Evolutionary conservation across 2,329 filamentous ascomycete genomes (phyloP), one percentile per base, ranked within the genome.

Genomic region (Fusarium tricinctum): DNA sequence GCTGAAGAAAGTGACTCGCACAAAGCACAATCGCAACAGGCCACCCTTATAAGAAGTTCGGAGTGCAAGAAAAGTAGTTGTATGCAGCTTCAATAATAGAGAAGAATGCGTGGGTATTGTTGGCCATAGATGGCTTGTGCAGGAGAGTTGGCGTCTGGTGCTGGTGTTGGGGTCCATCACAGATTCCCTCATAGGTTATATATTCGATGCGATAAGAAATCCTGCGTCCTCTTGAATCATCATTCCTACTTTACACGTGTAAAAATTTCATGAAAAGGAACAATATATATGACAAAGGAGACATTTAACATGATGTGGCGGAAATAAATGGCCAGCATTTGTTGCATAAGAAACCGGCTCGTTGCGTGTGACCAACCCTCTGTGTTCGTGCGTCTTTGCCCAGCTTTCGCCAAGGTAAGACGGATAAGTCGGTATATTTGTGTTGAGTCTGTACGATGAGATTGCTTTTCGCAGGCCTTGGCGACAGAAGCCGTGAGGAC

Each of bases 241-340:
- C 35, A 38, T 38, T 38, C 17, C 17, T 10, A n/a, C 2, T 10
- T 2, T 9, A n/a, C 19, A 28, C 13, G 15, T 19, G 13, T n/a
- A 30, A 14, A 28, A 8, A 20, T n/a, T 32, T 4, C 2, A 15
- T 22, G 28, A 26, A 20, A 23, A 32, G 30, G 23, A 9, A 43
- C 48, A 17, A 13, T 54, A 33, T 63, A 23, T 45, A 38, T 58
- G 35, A 43, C 19, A 28, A 32, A 23, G 38, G 50, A 42, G 38
- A 56, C 57, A 62, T 55, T 46, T 63, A 46, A 63, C 40, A 63
- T 58, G 46, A 64, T 38, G 58, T 63, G 58, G 58, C 50, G 44
- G 44, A 63, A 26, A 45, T 30, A 7, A 3, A 30, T 49, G 32
- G 33, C 4, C 14, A 14, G 6, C 22, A 55, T 32, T 12, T 30